Conservation (phyloP, 371 early-diverging fungal genomes). For the Mortierella sp. region DNA sequence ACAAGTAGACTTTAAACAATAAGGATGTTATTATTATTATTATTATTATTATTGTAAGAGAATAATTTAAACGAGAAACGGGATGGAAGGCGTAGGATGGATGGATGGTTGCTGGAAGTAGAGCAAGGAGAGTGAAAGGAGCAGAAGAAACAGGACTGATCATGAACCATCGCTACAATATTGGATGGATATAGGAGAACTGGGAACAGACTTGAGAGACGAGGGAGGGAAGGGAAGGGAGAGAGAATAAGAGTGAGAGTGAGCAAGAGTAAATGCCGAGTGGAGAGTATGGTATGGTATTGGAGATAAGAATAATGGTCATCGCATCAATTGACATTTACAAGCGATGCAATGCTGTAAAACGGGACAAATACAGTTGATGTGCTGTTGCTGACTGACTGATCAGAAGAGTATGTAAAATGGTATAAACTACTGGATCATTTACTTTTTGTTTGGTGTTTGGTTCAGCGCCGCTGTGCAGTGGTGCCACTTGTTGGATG, state of each 20-base stretch:
- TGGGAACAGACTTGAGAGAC: neutral
- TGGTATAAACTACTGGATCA: neutral
- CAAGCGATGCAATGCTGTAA: neutral
- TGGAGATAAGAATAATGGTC: too few species aligned
- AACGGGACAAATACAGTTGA: neutral
- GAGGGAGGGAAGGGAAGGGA: too few species aligned
- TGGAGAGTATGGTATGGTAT: neutral
- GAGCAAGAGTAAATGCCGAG: neutral
- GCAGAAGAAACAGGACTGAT: neutral
- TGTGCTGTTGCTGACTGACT: neutral
- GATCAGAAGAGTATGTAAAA: too few species aligned
- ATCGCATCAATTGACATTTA: neutral
- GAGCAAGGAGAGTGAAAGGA: slow-evolving; percentile 18
- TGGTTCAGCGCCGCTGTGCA: neutral
- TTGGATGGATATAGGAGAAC: slow-evolving; percentile 1
- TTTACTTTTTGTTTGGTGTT: neutral
- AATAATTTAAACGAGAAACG: too few species aligned
- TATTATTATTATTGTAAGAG: neutral
- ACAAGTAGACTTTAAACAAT: neutral
- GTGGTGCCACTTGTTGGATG: neutral
- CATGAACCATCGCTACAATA: neutral
- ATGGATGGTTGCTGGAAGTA: neutral
- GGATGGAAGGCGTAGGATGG: slow-evolving; percentile 1
- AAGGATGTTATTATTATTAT: neutral
- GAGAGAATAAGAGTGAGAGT: neutral